Conservation (phyloP, 345 rosid species). For the Excoecaria cochinchinensis region DNA sequence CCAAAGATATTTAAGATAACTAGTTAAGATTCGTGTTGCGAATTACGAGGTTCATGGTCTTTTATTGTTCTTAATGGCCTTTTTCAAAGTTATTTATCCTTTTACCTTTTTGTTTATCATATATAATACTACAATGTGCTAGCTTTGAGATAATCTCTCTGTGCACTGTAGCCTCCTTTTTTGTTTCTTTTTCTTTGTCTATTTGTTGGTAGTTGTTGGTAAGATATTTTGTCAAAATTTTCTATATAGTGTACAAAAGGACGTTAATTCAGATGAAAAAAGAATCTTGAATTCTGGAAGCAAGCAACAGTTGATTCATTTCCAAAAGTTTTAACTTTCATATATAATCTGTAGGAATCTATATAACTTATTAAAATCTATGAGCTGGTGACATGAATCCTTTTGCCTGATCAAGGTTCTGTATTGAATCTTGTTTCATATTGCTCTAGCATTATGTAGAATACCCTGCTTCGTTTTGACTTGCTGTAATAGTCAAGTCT, state of each 20-base stretch:
- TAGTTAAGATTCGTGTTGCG: neutral
- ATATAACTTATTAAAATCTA: no score
- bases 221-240: constrained; percentile 4
- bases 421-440: neutral
- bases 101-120: neutral
- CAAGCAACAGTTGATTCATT: neutral
- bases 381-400: neutral
- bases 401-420: neutral
- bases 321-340: neutral
- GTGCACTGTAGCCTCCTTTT: neutral
- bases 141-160: neutral
- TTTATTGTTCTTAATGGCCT: neutral
- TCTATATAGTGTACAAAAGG: neutral
- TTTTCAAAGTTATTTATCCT: neutral
- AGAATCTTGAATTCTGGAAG: neutral
- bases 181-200: neutral
- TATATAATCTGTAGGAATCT: neutral
- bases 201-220: neutral
- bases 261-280: neutral
- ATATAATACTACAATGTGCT: neutral
- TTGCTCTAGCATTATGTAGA: neutral
- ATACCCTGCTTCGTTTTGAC: neutral
- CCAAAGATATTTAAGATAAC: neutral
- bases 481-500: neutral
- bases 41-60: neutral